Evolutionary conservation across 2,329 filamentous ascomycete species (phyloP), one percentile per base, ranked within the genome.

Genomic region (Pseudofabraea citricarpa): DNA sequence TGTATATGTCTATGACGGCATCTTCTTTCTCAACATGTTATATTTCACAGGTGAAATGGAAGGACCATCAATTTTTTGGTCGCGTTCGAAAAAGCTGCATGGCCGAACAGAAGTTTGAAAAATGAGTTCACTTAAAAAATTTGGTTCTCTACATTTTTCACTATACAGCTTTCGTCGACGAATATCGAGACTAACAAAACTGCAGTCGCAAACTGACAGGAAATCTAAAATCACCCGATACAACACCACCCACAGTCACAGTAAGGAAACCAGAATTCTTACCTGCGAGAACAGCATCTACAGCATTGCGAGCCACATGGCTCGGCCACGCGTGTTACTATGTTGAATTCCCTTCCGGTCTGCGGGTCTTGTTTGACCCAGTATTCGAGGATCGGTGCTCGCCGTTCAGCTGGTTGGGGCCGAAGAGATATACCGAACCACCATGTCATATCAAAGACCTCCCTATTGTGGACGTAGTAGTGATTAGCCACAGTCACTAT

Each of bases 241-340:
- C 78, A 1, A 78, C 74, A 2, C 75, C 78, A 6, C 79, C 79
- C 2, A 81, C 78, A 0, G 76, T 85, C 2, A 66, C 74, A 3
- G 73, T 85, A n/a, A 71, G 64, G 22, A 72, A 70, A 40, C 81
- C 82, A 2, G 59, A 64, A 13, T 85, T 86, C 60, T 70, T 83
- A 27, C 64, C 74, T 2, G 67, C 66, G 9, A 70, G 81, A 41
- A 62, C 71, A 8, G 77, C 73, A 12, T 54, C 53, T 6, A 45
- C 53, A 2, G 81, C 76, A 31, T 74, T 97, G 19, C 81, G 90
- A 42, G 87, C 90, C 24, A 97, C 91, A 31, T 96, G 90, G 91
- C 80, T 97, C 2, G 91, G 91, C 26, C 91, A 97, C 64, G 90
- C 91, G 3, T 95, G 90, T 69, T 95, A 90, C 69, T 90, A 88